A percentile compares a stretch with the other conserved stretches of the same genome.
Conservation (phyloP, 2,329 filamentous ascomycete genomes). For the Claviceps quebecensis region DNA sequence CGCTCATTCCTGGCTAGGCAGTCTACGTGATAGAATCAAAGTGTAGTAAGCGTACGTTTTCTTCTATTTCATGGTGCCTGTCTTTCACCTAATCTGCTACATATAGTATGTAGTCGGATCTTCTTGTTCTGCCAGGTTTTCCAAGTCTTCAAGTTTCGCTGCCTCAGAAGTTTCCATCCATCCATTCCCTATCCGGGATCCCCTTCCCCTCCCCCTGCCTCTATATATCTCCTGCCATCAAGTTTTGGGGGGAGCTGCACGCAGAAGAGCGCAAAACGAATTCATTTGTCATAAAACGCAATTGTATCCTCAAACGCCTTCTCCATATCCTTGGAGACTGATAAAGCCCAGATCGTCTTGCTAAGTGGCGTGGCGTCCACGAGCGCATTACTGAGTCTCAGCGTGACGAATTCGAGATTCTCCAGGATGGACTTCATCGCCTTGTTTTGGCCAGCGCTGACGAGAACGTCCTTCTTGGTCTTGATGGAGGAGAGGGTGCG, state of each 20-base stretch:
- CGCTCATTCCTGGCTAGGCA: too few relatives aligned
- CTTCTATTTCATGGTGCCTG: too few relatives aligned
- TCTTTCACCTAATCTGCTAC: too few relatives aligned
- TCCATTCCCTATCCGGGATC: background rate
- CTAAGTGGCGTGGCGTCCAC: background rate
- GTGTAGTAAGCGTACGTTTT: too few relatives aligned
- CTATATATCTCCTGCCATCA: background rate
- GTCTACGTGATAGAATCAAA: too few relatives aligned
- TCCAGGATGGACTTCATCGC: background rate
- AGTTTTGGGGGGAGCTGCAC: too few relatives aligned
- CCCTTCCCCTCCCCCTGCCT: background rate
- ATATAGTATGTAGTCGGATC: too few relatives aligned
- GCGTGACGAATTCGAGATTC: background rate
- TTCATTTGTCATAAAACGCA: too few relatives aligned
- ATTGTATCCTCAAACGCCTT: too few relatives aligned
- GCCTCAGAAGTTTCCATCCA: background rate
- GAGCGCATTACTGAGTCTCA: background rate
- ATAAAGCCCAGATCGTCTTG: background rate
- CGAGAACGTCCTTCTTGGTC: background rate
- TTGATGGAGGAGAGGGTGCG: background rate
- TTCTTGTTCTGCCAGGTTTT: too few relatives aligned
- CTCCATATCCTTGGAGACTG: too few relatives aligned
- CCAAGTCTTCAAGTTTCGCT: background rate
- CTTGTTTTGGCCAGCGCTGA: background rate
- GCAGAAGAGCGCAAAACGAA: too few relatives aligned